These are phyloP conservation scores for Inga laurina DNA, from an alignment of 306 rosid species.

Conservation along the genomic window DNA sequence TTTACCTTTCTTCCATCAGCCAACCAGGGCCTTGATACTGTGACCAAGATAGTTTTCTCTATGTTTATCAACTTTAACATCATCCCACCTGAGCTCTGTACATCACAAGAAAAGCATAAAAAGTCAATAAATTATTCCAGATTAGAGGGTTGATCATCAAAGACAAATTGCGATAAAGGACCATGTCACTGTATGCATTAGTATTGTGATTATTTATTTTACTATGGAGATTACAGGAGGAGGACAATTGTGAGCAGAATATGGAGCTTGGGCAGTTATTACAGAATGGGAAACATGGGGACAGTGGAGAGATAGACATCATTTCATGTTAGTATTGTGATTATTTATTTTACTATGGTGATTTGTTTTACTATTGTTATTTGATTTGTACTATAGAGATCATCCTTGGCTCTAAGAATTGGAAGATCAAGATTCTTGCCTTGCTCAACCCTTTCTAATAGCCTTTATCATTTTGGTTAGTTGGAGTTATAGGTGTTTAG, in stretches of 20 bases:
- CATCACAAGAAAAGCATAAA: conserved; percentile 33
- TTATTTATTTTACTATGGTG: neutral
- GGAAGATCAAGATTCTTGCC: neutral
- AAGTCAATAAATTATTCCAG: neutral
- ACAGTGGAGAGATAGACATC: neutral
- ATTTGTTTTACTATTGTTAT: neutral
- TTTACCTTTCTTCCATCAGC: conserved; percentile 99
- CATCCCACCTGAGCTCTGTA: conserved; percentile 91
- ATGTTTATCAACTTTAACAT: conserved; percentile 89
- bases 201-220: too few species aligned
- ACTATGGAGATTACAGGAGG: neutral
- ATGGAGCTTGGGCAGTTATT: neutral
- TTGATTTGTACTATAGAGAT: neutral
- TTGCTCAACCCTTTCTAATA: too few species aligned
- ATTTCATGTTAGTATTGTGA: neutral
- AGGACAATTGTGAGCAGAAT: neutral
- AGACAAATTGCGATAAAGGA: neutral
- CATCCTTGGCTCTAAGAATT: neutral
- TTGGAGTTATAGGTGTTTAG: too few species aligned
- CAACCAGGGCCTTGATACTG: conserved; percentile 94
- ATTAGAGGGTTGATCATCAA: neutral
- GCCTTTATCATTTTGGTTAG: too few species aligned
- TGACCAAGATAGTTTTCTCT: conserved; percentile 92
- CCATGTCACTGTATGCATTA: neutral
- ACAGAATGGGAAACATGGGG: neutral